Evolutionary conservation across 305 asterid species (phyloP).

Genomic region (Fraxinus ornus): DNA sequence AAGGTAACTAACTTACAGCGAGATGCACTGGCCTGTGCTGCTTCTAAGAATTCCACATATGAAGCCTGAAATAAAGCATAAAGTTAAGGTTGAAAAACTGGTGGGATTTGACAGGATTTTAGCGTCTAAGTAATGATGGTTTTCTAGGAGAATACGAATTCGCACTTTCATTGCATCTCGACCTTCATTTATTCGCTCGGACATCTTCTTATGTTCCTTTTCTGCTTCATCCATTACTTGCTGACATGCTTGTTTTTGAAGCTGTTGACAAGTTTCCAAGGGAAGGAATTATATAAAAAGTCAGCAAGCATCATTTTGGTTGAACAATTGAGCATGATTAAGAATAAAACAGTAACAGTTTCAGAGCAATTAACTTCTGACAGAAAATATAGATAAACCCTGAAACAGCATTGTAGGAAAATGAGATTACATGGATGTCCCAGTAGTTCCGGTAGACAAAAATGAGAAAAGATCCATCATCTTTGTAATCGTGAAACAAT

Average conservation of each 20-base stretch:
- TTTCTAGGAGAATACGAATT: neutral
- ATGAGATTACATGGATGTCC: neutral
- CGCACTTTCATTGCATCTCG: conserved; percentile 78
- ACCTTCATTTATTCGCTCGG: conserved; percentile 61
- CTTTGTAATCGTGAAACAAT: neutral
- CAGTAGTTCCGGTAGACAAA: neutral
- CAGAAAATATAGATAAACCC: neutral
- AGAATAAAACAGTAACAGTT: neutral
- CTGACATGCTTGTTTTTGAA: conserved; percentile 76
- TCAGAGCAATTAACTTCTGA: neutral
- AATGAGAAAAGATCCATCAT: neutral
- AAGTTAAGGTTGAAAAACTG: conserved; percentile 2
- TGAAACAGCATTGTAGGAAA: neutral
- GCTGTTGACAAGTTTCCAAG: conserved; percentile 40
- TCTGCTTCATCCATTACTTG: conserved; percentile 73
- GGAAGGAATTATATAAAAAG: conserved; percentile 7
- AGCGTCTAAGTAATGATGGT: neutral
- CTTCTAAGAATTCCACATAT: conserved; percentile 63
- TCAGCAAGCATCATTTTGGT: neutral
- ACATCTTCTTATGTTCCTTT: conserved; percentile 61
- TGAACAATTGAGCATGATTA: neutral
- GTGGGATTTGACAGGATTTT: neutral
- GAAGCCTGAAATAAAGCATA: conserved; percentile 57
- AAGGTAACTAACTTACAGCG: conserved; percentile 54
- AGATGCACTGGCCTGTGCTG: conserved; percentile 66